Base-by-base conservation (phyloP, 139 green algal genomes). In the Tetraselmis chui region DNA sequence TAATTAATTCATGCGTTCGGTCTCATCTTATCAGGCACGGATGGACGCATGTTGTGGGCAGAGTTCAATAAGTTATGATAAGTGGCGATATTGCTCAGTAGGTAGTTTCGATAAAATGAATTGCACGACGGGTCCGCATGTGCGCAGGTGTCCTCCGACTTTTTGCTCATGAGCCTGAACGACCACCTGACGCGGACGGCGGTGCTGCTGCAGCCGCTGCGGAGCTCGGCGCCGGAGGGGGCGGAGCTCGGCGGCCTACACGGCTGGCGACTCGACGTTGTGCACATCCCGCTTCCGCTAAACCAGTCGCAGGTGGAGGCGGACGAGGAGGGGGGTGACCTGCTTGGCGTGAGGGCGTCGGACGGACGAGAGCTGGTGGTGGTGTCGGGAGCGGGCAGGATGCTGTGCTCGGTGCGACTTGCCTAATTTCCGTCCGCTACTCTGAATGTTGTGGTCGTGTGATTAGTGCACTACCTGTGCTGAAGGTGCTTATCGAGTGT, bases 141-240 rank as follows among this genome's bases (percentile, higher is more conserved):
- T 67, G 45, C 89, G 1, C 77, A 91, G 31, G 86, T 93, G 76
- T 89, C 91, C 28, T 59, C 83, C 0, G 75, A 80, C 59, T 91
- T 90, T 78, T 84, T 96, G 82, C 84, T 97, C 30, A 90, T 88
- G 80, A 87, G 86, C 0, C 86, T 97, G 24, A 97, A 97, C 77
- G 88, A 93, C 45, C 76, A 93, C 81, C 89, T 97, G 22, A 81
- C 78, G 0, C 78, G 84, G 28, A 94, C 91, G 1, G 90, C 93
- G 0, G 82, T 97, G 32, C 80, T 97, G 84, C 88, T 95, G 76
- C 94, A 96, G 87, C 91, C 93, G 1, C 79, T 96, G 59, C 28
- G 45, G 45, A 67, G 11, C 11, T 18, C 11, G 45, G 45, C 18
- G 18, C 45, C 45, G 18, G 45, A 67, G 45, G 45, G 18, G 11